Evolutionary conservation across 2,329 filamentous ascomycete species (phyloP), one percentile per base, ranked within the genome.

Genomic region (Achaetomium macrosporum): DNA sequence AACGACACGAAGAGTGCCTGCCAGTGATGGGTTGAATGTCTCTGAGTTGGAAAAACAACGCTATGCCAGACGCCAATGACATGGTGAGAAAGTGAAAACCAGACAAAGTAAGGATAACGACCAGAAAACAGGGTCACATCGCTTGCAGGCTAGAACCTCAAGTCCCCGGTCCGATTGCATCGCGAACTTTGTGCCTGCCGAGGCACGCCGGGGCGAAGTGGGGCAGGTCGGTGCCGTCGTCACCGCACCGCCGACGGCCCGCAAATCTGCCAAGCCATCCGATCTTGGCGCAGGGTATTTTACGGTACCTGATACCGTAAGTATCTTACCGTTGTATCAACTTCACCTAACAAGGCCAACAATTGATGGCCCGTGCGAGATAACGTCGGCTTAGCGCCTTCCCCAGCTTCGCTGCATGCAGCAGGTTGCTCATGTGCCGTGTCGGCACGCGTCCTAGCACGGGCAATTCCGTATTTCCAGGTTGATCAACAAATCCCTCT

Each of bases 321-420:
- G 25, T 25, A 25, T 25, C 25, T 25, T 25, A 25, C 25, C 25
- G 7, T 4, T 25, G 25, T 25, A 7, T 25, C 4, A 25, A 4
- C 7, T 4, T 25, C 7, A 25, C 25, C 7, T 25, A 25, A 25
- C 25, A 25, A 25, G 4, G 7, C 25, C 25, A 7, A 25, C 15
- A 13, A 16, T 16, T 16, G 20, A 20, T 48, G 46, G 46, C 25
- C 29, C 25, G 46, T 48, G 46, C 43, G 17, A 25, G 25, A 25
- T 25, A 25, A 7, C 7, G 20, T 20, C 2, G 4, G 15, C 3
- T 31, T 37, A 37, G 42, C 30, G 42, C 51, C 13, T 54, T 45
- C 30, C 41, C 43, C n/a, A 16, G 48, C n/a, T 47, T 42, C 50
- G 19, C 45, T 45, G 41, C 46, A 50, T 55, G 47, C 51, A 54